Base-by-base conservation (phyloP, 495 filamentous ascomycete genomes). In the Stereocaulon alpinum region DNA sequence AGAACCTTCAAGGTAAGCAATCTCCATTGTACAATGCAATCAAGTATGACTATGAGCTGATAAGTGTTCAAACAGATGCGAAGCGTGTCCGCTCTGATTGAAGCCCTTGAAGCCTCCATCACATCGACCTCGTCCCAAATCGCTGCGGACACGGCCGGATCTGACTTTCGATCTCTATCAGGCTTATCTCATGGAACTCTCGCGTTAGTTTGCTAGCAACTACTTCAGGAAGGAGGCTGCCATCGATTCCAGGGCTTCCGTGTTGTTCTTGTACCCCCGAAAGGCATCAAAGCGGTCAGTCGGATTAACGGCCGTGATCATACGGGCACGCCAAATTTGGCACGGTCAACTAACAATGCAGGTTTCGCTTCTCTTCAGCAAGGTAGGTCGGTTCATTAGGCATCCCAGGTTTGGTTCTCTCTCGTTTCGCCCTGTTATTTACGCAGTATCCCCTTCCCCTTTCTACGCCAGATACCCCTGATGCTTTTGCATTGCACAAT, bases 381-480 rank as follows among this genome's bases (percentile, higher is more conserved):
- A 59, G 61, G 55, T 63, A 47, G 43, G 56, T 63, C 24, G 40
- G 42, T 34, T 40, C 44, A 49, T 48, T 63, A 63, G 51, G 61
- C 59, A 34, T 41, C 17, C 24, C 47, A 58, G 37, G 53, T 24
- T 40, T 50, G 22, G 37, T 37, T 40, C 27, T 52, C 52, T 37
- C 50, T 20, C 37, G 24, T 6, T 48, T 40, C 29, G 27, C 43
- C 18, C 15, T 58, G 7, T 58, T 24, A 29, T 43, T 52, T 27
- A 52, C 18, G 9, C 50, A 34, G 3, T 14, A 49, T 12, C 5
- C 48, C 27, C 29, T 6, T 37, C 22, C n/a, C 18, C 30, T 40
- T 11, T 40, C 17, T 17, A 40, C 47, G n/a, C 40, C n/a, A 22
- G 34, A 59, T 34, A 29, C 45, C 57, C 47, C 47, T 20, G 11